Percentiles rank a stretch among this genome's conserved stretches.
Conservation (phyloP, 768 basidiomycete species). For the Hygrophorus russula region DNA sequence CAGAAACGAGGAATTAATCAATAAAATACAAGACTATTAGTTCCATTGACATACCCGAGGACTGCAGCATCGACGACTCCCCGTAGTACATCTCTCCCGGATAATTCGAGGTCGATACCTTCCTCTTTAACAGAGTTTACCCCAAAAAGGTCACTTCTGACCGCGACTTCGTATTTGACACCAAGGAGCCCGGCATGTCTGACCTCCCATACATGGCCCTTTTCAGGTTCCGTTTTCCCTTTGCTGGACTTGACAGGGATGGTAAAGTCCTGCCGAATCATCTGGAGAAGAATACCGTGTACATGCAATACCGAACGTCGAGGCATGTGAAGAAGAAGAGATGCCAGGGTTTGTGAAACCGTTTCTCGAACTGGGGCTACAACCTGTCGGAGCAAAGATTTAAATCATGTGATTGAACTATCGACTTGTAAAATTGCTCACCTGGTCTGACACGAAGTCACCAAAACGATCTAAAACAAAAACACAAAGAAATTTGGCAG, state of each 20-base stretch:
- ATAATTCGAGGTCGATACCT: slow-evolving; percentile 24
- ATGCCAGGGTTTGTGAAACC: slow-evolving; percentile 87
- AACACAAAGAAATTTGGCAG: slow-evolving; percentile 76
- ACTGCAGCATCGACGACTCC: slow-evolving; percentile 88
- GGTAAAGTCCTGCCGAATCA: slow-evolving; percentile 85
- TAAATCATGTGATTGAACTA: neutral
- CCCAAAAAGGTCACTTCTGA: slow-evolving; percentile 74
- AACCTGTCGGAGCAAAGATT: slow-evolving; percentile 30
- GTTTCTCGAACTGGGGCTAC: slow-evolving; percentile 96
- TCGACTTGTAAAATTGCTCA: slow-evolving; percentile 8
- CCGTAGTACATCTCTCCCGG: slow-evolving; percentile 48
- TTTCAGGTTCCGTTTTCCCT: slow-evolving; percentile 22
- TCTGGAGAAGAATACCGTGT: slow-evolving; percentile 74
- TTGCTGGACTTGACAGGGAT: slow-evolving; percentile 25
- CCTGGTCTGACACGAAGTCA: slow-evolving; percentile 92
- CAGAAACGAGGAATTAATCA: slow-evolving; percentile 1
- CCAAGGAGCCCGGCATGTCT: slow-evolving; percentile 96
- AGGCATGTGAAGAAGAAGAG: slow-evolving; percentile 83
- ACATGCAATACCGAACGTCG: slow-evolving; percentile 68
- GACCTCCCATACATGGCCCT: slow-evolving; percentile 86
- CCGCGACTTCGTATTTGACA: slow-evolving; percentile 96
- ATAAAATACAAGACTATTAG: neutral
- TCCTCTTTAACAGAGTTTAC: slow-evolving; percentile 23
- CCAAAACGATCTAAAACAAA: slow-evolving; percentile 97
- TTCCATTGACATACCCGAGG: slow-evolving; percentile 51